Percentiles rank a stretch among this genome's conserved stretches.
phyloP scores from a whole-genome alignment of 331 rosid species.

The Prunus yedoensis region DNA sequence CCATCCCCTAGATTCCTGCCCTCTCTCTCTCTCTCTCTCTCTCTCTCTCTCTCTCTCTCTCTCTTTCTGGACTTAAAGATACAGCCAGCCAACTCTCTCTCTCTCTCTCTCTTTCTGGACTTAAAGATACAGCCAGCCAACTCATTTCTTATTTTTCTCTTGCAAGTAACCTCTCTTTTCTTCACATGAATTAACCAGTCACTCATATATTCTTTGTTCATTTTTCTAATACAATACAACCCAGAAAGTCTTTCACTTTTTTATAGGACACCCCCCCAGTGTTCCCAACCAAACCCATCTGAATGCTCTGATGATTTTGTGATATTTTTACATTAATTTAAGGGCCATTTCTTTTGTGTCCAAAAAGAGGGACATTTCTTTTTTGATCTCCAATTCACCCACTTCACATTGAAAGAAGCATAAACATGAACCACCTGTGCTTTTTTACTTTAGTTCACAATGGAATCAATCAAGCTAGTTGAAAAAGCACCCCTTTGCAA shows the following conservation, averaged over 20 bases:
- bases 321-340: constrained; percentile 24
- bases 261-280: not conserved
- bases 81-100: constrained; percentile 54
- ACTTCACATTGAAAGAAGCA: constrained; percentile 25
- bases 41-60: too few relatives aligned
- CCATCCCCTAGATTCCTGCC: constrained; percentile 83
- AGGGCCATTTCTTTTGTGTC: not conserved
- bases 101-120: constrained; percentile 1
- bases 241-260: not conserved
- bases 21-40: not conserved
- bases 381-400: constrained; percentile 31
- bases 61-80: constrained; percentile 26
- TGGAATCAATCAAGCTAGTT: constrained; percentile 23
- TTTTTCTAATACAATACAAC: too few relatives aligned
- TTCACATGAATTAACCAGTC: not conserved
- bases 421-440: constrained; percentile 34
- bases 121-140: constrained; percentile 58
- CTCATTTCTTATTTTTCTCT: constrained; percentile 48
- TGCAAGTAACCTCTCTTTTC: constrained; percentile 40
- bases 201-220: not conserved
- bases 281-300: not conserved
- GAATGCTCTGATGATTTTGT: not conserved
- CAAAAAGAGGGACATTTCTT: constrained; percentile 10
- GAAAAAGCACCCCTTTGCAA: constrained; percentile 29
- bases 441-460: constrained; percentile 28